Evolutionary conservation across 495 filamentous ascomycete species (phyloP).

Genomic region (Aspergillus sclerotioniger): DNA sequence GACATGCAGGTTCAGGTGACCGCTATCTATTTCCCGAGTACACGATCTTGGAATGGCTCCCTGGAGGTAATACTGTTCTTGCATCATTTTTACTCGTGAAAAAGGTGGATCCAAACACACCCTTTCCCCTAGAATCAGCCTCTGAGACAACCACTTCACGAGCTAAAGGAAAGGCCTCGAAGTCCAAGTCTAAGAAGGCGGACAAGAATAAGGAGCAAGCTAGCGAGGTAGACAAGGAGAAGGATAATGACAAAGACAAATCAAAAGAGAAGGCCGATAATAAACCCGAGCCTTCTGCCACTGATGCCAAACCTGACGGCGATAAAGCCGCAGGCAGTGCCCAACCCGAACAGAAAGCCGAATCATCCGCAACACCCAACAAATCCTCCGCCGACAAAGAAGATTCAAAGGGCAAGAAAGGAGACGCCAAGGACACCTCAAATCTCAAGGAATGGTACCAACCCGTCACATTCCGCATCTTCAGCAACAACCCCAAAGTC

Average conservation of each 20-base stretch:
- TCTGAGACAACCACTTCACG: constrained; percentile 27
- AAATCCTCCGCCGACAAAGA: constrained; percentile 11
- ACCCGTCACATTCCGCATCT: constrained; percentile 79
- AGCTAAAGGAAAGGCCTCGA: constrained; percentile 34
- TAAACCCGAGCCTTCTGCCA: constrained; percentile 3
- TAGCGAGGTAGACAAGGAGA: constrained; percentile 4
- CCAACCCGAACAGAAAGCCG: constrained; percentile 2
- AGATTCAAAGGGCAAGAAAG: constrained; percentile 7
- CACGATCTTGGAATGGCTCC: constrained; percentile 72
- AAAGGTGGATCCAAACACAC: constrained; percentile 46
- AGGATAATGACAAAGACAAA: constrained; percentile 10
- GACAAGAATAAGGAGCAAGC: constrained; percentile 20
- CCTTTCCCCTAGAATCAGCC: constrained; percentile 38
- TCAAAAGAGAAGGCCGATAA: not conserved
- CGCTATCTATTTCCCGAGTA: constrained; percentile 87
- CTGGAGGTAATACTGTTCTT: constrained; percentile 46
- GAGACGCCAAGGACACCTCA: constrained; percentile 17
- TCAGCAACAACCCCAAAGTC: constrained; percentile 57
- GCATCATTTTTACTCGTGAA: constrained; percentile 52
- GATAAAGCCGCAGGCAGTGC: not conserved
- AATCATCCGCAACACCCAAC: not conserved
- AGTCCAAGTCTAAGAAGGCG: constrained; percentile 34
- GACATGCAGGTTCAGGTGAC: constrained; percentile 72
- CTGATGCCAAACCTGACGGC: not conserved
- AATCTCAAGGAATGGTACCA: constrained; percentile 78